These are phyloP conservation scores for Warburgia ugandensis DNA, from an alignment of 164 flowering plant species.

Conservation along the genomic window DNA sequence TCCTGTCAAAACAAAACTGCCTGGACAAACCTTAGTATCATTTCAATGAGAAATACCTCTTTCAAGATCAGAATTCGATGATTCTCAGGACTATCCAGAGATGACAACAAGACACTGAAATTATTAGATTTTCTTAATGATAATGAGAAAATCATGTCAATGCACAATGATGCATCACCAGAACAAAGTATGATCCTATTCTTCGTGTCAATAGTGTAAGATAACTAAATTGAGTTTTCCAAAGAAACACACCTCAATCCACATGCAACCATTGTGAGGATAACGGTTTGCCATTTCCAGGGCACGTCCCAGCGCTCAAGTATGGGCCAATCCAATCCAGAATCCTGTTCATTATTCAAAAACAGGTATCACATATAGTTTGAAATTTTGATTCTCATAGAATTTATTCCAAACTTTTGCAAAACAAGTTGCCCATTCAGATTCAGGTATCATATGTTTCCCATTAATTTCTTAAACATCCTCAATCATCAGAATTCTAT, in stretches of 20 bases:
- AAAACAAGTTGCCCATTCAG: no score
- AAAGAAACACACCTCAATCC: conserved; percentile 55
- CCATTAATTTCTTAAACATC: no score
- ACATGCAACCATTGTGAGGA: conserved; percentile 72
- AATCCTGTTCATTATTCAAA: no score
- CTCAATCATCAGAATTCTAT: no score
- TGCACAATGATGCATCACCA: neutral
- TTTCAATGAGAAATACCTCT: no score
- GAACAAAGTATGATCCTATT: neutral
- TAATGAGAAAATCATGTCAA: neutral
- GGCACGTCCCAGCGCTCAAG: conserved; percentile 84
- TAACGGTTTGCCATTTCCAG: conserved; percentile 80
- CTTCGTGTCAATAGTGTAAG: neutral
- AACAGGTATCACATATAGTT: no score
- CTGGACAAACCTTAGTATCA: conserved; percentile 40
- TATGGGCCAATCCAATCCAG: conserved; percentile 45
- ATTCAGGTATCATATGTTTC: no score
- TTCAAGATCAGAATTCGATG: neutral
- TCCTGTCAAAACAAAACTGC: conserved; percentile 99
- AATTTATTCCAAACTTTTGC: no score
- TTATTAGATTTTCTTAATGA: neutral
- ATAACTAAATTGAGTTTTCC: neutral
- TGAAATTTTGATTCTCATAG: no score
- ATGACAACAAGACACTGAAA: no score
- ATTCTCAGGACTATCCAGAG: no score